These are phyloP conservation scores for Colletotrichum gigasporum DNA, from an alignment of 2,329 filamentous ascomycete genomes.

Conservation along the genomic window DNA sequence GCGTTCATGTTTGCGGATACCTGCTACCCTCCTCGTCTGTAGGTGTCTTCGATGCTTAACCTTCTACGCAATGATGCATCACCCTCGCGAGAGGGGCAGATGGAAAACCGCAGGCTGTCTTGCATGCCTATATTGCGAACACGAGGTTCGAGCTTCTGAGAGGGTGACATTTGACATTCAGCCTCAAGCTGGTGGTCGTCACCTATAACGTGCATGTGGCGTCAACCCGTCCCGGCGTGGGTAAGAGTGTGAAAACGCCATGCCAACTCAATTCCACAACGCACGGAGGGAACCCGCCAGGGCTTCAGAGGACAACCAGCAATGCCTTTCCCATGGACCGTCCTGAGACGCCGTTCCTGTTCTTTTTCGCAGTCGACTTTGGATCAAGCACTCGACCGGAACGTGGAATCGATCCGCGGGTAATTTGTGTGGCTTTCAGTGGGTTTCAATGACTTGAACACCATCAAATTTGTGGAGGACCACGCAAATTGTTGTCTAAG, in stretches of 20 bases:
- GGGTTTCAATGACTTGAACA: not conserved
- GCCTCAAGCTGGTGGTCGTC: not conserved
- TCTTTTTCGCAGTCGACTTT: not conserved
- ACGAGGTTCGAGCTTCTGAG: not conserved
- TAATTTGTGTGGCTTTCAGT: not conserved
- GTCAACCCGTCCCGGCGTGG: not conserved
- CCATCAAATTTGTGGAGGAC: not conserved
- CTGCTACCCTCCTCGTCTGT: not conserved
- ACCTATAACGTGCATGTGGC: slow-evolving; percentile 15
- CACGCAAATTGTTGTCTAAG: not conserved
- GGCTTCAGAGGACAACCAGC: not conserved
- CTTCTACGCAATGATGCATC: no score
- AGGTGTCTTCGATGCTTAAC: no score
- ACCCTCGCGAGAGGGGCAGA: not conserved
- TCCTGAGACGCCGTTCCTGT: no score
- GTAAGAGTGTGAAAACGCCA: not conserved
- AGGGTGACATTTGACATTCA: not conserved
- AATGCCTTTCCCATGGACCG: no score
- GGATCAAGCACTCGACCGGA: not conserved
- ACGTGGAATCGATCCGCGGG: not conserved
- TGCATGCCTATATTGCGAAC: slow-evolving; percentile 1
- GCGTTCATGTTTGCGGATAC: not conserved
- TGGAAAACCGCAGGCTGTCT: not conserved
- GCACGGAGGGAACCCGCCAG: not conserved
- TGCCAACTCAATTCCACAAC: not conserved